Base-by-base conservation (phyloP, 495 filamentous ascomycete species). In the Penicillium robsamsonii region DNA sequence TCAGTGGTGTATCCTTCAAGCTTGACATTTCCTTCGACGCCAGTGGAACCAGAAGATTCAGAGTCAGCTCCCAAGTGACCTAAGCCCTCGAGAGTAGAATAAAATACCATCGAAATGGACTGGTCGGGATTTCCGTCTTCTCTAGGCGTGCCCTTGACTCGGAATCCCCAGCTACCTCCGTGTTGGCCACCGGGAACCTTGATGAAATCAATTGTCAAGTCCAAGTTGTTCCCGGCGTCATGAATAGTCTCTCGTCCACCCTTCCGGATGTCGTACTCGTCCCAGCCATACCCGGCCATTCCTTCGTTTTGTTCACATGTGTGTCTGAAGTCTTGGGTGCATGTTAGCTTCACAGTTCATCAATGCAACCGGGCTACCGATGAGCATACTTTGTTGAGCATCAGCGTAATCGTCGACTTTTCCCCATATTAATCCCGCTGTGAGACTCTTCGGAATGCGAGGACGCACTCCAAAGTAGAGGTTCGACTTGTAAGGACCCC, bases 241-340 rank as follows among this genome's bases (percentile, higher is more conserved):
- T 91, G 88, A 52, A 98, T 92, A 18, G 88, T 89, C 76, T 98
- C 89, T 22, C 86, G 77, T 46, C 94, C 94, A 61, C 94, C 94
- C 42, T 79, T 85, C 46, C 94, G 80, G 20, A 90, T 84, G 70
- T 97, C 94, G 73, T 95, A 98, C 64, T 94, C 78, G 60, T 97
- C 93, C 94, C 94, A 98, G 56, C 93, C 94, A 68, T 98, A 98
- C 35, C 94, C 92, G 41, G 85, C 85, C 88, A 98, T 96, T 55
- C 87, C 88, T 67, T 96, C 91, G 68, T 92, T 80, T 70, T 98
- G 94, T 67, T 97, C 94, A 72, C 94, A 98, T 0, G 95, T 96
- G 70, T 97, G 89, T 57, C 94, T 86, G 60, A 97, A 85, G 66
- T 85, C 92, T 96, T 73, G 4, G 38, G 55, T 49, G 27, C 13